Evolutionary conservation across 805 yeast genomes (phyloP).

Genomic region (Naumovozyma baii): DNA sequence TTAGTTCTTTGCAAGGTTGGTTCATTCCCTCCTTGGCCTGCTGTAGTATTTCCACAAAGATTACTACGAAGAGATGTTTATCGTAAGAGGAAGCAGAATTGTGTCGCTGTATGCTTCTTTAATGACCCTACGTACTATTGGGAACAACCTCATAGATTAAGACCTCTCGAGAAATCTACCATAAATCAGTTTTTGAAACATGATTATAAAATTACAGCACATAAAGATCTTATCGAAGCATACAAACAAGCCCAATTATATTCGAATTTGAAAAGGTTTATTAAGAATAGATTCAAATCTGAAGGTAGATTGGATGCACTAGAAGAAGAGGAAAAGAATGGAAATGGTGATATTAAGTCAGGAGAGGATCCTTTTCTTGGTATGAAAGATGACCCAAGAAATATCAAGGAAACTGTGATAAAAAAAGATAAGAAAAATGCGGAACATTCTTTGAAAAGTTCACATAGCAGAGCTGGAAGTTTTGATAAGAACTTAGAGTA

Average conservation of each 20-base stretch:
- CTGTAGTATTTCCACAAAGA: conserved; percentile 28
- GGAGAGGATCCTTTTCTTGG: conserved; percentile 27
- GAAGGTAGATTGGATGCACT: conserved; percentile 19
- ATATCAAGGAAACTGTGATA: not conserved
- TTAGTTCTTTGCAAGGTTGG: conserved; percentile 30
- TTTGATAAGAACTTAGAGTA: not conserved
- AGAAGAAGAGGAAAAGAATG: conserved; percentile 9
- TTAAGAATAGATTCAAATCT: conserved; percentile 16
- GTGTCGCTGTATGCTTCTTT: conserved; percentile 29
- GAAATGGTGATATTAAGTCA: conserved; percentile 9
- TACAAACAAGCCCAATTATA: conserved; percentile 23
- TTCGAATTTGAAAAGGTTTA: conserved; percentile 16
- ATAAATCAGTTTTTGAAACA: conserved; percentile 15
- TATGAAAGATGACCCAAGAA: conserved; percentile 5
- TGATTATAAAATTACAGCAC: conserved; percentile 7
- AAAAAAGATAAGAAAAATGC: not conserved
- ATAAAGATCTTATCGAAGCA: conserved; percentile 21
- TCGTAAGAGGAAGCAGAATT: conserved; percentile 16
- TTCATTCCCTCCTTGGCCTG: conserved; percentile 30
- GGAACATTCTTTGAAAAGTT: too few relatives aligned
- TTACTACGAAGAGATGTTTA: conserved; percentile 25
- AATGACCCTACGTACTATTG: conserved; percentile 30
- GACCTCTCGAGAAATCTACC: conserved; percentile 8
- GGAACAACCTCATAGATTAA: conserved; percentile 24
- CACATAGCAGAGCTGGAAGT: not conserved